Base-by-base conservation (phyloP, 768 basidiomycete genomes). In the Coprinopsis strossmayeri region DNA sequence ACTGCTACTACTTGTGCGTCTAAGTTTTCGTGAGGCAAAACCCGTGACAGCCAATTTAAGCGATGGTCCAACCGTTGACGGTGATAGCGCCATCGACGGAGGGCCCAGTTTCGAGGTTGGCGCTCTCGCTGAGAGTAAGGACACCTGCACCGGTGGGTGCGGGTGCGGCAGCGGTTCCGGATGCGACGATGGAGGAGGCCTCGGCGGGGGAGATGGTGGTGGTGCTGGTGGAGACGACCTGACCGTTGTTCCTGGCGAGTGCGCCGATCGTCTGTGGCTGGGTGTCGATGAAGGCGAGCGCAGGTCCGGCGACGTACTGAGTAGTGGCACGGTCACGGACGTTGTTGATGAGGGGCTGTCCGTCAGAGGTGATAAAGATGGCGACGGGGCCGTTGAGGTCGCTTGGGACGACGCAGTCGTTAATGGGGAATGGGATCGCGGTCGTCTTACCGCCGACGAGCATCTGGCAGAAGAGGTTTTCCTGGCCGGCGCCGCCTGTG, bases 381-480 rank as follows among this genome's bases (percentile, higher is more conserved):
- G 77, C 82, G 56, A 90, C 82, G 53, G 84, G 82, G 35, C 90
- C 89, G 61, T 85, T 79, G 62, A 90, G 69, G 46, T 77, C 77
- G 0, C 52, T 28, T 30, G 89, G 91, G 11, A 91, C 79, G 50
- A 74, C 62, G 56, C 88, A 91, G 52, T 76, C 55, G 52, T 63
- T 55, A 55, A 86, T 60, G 2, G 87, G 81, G 38, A 88, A 69
- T 26, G 77, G 58, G 58, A 87, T 67, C 3, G 88, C 67, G 58
- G 63, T 62, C 43, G 79, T 61, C 15, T 66, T 45, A 24, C 82
- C 84, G 25, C 86, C 89, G 48, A 79, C 54, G 55, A 91, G 63
- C 78, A 91, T 87, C 66, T 91, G 83, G 65, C 89, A 90, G 66
- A 71, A 78, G 27, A 86, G 59, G 52, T 57, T 60, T 83, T 85